These are phyloP conservation scores for Trichosporon sp. DNA, from an alignment of 1,284 basidiomycete genomes.

Conservation along the genomic window DNA sequence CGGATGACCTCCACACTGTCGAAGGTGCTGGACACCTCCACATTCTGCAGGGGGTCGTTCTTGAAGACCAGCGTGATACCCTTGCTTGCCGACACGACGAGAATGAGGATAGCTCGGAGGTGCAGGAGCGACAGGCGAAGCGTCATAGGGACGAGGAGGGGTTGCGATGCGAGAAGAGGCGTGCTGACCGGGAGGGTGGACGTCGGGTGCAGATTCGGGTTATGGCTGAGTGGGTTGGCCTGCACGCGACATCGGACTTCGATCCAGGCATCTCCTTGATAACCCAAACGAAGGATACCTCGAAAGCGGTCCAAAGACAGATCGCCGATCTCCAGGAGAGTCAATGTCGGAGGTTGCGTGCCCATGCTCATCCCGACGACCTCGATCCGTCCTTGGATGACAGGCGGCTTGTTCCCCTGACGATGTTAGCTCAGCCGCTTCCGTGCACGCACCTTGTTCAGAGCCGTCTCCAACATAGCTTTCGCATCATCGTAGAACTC, in stretches of 20 bases:
- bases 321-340: slow-evolving; percentile 96
- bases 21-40: slow-evolving; percentile 95
- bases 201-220: slow-evolving; percentile 77
- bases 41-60: slow-evolving; percentile 96
- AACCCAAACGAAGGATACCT: slow-evolving; percentile 93
- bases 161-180: slow-evolving; percentile 83
- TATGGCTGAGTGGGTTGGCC: slow-evolving; percentile 51
- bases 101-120: slow-evolving; percentile 91
- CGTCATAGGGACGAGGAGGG: slow-evolving; percentile 94
- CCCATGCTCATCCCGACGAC: slow-evolving; percentile 99
- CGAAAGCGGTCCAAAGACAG: slow-evolving; percentile 92
- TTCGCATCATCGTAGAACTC: slow-evolving; percentile 91
- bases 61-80: slow-evolving; percentile 99
- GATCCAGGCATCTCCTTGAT: slow-evolving; percentile 91
- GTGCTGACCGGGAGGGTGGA: slow-evolving; percentile 67
- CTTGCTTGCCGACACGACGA: slow-evolving; percentile 93
- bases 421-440: neutral
- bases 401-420: slow-evolving; percentile 86
- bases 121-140: slow-evolving; percentile 91
- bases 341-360: slow-evolving; percentile 93
- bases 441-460: slow-evolving; percentile 64
- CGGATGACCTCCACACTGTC: slow-evolving; percentile 97
- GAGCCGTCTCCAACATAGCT: slow-evolving; percentile 84
- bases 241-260: slow-evolving; percentile 95
- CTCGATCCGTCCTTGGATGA: slow-evolving; percentile 95